Conservation (phyloP, 2,329 filamentous ascomycete species). For the Ophiostoma novo-ulmi region DNA sequence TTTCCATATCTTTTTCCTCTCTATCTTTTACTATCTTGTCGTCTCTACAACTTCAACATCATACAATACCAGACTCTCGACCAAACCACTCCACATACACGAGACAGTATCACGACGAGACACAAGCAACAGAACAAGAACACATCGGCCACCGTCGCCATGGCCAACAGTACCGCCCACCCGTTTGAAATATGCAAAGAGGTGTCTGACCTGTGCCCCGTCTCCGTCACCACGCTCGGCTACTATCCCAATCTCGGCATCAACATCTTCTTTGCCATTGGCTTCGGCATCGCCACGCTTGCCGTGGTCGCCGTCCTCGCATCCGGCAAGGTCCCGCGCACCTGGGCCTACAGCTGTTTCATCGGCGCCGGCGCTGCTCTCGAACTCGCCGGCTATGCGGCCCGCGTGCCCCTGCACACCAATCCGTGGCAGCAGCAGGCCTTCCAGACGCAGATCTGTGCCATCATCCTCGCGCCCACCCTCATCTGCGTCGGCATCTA, state of each 20-base stretch:
- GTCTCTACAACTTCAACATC: background rate
- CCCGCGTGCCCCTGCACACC: slow-evolving; percentile 45
- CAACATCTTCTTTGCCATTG: slow-evolving; percentile 50
- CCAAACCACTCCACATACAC: background rate
- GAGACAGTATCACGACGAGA: background rate
- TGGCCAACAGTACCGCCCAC: slow-evolving; percentile 24
- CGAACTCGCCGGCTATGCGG: slow-evolving; percentile 51
- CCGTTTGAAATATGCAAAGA: slow-evolving; percentile 28
- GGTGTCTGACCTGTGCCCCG: slow-evolving; percentile 43
- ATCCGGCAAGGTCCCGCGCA: slow-evolving; percentile 42
- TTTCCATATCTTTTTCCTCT: background rate
- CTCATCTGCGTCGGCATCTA: slow-evolving; percentile 60
- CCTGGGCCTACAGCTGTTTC: slow-evolving; percentile 51
- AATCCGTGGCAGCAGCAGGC: slow-evolving; percentile 52
- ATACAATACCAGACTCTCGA: background rate
- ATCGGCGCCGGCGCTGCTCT: slow-evolving; percentile 47
- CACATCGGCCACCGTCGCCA: background rate
- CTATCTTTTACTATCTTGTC: background rate
- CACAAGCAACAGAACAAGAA: background rate
- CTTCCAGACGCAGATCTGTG: slow-evolving; percentile 56
- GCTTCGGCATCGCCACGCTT: slow-evolving; percentile 44
- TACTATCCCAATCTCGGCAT: slow-evolving; percentile 54
- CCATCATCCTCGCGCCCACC: slow-evolving; percentile 55
- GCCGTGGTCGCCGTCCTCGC: slow-evolving; percentile 34
- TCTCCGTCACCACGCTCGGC: slow-evolving; percentile 48